A percentile compares a stretch with the other conserved stretches of the same genome.
Evolutionary conservation across 2,329 filamentous ascomycete genomes (phyloP).

Genomic region (Xylariaceae sp.): DNA sequence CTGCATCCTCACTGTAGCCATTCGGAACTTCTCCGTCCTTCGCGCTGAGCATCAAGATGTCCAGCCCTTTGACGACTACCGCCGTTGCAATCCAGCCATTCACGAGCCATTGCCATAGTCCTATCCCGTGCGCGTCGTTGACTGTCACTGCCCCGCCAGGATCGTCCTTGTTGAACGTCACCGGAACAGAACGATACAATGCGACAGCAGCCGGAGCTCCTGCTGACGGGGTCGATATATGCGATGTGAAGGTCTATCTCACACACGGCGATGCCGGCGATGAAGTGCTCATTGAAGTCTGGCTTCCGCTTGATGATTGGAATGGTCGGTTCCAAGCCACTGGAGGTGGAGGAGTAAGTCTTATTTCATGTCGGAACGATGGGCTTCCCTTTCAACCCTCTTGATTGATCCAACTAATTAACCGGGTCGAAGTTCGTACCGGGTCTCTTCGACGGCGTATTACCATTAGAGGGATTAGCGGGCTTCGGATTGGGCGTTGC

Average conservation of each 20-base stretch:
- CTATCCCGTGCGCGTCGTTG: conserved; percentile 13
- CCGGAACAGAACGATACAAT: conserved; percentile 19
- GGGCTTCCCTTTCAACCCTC: not conserved
- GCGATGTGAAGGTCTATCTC: conserved; percentile 22
- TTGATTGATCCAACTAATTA: not conserved
- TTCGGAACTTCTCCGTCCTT: not conserved
- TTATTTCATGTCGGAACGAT: not conserved
- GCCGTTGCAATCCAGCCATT: not conserved
- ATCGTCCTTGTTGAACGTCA: conserved; percentile 17
- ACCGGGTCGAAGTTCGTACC: conserved; percentile 9
- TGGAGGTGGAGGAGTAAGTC: conserved; percentile 35
- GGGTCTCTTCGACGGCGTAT: conserved; percentile 2
- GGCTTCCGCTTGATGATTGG: conserved; percentile 21
- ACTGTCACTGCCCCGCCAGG: conserved; percentile 15
- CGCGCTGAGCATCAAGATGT: not conserved
- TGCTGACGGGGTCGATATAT: conserved; percentile 16
- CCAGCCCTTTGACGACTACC: not conserved
- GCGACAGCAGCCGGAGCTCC: conserved; percentile 15
- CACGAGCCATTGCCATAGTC: not conserved
- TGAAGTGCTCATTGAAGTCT: not conserved
- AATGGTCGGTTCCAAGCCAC: conserved; percentile 35
- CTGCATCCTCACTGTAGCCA: not conserved
- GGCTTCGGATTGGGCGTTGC: conserved; percentile 18
- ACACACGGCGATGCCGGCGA: conserved; percentile 22
- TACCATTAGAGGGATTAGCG: not conserved